Evolutionary conservation across 2,329 filamentous ascomycete genomes (phyloP), one percentile per base, ranked within the genome.

Genomic region (Trematosphaeria pertusa): DNA sequence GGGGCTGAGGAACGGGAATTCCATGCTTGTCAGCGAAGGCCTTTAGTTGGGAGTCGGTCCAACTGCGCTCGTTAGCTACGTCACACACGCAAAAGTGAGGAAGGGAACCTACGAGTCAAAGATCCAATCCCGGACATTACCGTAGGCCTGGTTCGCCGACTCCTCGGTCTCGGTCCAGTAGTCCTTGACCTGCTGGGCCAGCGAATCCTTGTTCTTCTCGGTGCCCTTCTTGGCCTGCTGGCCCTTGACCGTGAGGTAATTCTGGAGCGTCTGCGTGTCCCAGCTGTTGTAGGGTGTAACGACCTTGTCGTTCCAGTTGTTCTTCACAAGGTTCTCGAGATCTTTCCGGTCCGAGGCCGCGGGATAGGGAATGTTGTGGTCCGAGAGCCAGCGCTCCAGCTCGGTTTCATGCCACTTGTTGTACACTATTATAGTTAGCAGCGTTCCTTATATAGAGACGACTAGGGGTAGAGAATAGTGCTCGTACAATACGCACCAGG

Each of bases 321-420:
- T 82, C 75, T 91, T 87, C 56, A 97, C 88, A n/a, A 95, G 78
- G 52, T 86, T 86, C 75, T 96, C 89, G n/a, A 99, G 86, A 59
- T 96, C 91, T 75, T 94, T 96, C 67, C 94, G 91, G 74, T 97
- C 91, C 37, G 93, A 86, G 9, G 92, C 85, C 9, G 85, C 87
- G n/a, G 94, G 91, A 72, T 97, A 91, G 8, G 93, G 91, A 47
- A 99, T 81, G 71, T 92, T 85, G 76, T 97, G 83, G 70, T 99
- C 94, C 21, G 89, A 89, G 38, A 99, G 85, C 94, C 94, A 99
- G 65, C 92, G 85, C 78, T 99, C 93, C 21, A 99, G 85, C 81
- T 99, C 94, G 17, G 90, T 96, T 79, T 97, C 87, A 65, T 97
- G 93, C 94, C 94, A 99, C 73, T 94, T 97, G 78, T 97, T 97